These are phyloP conservation scores for Cucurbita moschata DNA, from an alignment of 306 rosid genomes.

Conservation along the genomic window DNA sequence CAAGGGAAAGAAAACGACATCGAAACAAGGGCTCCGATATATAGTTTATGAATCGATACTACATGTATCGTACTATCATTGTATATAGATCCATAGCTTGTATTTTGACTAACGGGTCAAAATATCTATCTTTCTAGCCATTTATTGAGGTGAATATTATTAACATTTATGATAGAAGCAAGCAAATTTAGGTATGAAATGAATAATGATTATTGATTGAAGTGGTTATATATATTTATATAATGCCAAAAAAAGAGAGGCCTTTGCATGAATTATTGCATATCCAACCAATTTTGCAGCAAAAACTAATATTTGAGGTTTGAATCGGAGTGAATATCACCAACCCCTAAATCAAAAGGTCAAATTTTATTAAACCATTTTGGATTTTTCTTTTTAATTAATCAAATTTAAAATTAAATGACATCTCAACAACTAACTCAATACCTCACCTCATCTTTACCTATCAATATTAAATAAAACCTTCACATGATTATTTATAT, in stretches of 20 bases:
- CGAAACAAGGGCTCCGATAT: background rate
- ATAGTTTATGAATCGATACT: too few species aligned
- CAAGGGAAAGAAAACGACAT: background rate
- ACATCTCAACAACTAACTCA: constrained; percentile 2
- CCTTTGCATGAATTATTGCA: background rate
- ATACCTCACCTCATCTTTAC: background rate
- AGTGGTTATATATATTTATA: background rate
- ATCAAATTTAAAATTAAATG: background rate
- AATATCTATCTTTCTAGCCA: background rate
- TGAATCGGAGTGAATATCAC: background rate
- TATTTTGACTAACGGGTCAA: too few species aligned
- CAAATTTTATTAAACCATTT: background rate
- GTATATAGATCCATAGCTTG: background rate
- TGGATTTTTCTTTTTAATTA: background rate
- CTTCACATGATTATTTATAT: background rate
- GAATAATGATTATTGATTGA: background rate
- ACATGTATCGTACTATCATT: background rate
- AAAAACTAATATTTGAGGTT: background rate
- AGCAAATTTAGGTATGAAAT: background rate
- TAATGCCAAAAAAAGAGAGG: background rate
- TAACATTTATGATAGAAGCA: background rate
- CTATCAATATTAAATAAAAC: background rate
- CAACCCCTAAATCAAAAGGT: background rate
- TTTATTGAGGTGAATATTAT: background rate
- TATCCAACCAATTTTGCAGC: background rate